Conservation (phyloP, 1,139 yeast genomes). For the Zygosaccharomyces sapae region DNA sequence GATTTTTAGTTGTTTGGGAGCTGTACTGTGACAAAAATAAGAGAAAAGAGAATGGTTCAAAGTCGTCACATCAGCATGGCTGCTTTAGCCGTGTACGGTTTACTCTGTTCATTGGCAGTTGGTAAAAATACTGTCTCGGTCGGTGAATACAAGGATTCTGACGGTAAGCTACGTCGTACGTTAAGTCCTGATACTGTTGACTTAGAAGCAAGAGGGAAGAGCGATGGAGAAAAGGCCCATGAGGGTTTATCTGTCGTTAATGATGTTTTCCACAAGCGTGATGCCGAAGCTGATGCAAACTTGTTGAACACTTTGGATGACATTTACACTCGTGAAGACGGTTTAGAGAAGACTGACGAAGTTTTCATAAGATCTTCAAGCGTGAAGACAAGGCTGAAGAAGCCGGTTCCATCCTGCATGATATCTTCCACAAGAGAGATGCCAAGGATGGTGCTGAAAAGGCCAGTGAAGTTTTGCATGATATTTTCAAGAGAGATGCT, state of each 20-base stretch:
- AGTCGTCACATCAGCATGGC: constrained; percentile 2
- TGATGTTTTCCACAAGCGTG: constrained; percentile 2
- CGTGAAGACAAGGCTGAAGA: background rate
- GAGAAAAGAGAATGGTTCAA: background rate
- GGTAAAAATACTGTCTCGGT: constrained; percentile 13
- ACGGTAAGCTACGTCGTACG: constrained; percentile 10
- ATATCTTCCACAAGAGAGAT: background rate
- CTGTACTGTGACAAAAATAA: background rate
- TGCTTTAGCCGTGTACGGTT: constrained; percentile 5
- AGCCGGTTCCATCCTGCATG: background rate
- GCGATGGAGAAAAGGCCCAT: constrained; percentile 1
- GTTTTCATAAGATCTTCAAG: background rate
- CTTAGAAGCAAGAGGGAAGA: background rate
- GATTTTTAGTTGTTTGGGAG: background rate
- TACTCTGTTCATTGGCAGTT: constrained; percentile 2
- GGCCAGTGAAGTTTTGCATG: no score
- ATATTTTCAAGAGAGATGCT: background rate
- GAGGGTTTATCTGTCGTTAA: background rate
- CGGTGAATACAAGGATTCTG: constrained; percentile 9
- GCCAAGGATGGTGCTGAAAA: no score
- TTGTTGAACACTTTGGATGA: background rate
- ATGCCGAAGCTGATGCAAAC: background rate
- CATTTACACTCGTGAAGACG: background rate
- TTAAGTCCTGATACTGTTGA: constrained; percentile 3
- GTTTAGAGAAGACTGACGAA: background rate